Conservation (phyloP, 2,329 filamentous ascomycete species). For the Aspergillus eucalypticola region DNA sequence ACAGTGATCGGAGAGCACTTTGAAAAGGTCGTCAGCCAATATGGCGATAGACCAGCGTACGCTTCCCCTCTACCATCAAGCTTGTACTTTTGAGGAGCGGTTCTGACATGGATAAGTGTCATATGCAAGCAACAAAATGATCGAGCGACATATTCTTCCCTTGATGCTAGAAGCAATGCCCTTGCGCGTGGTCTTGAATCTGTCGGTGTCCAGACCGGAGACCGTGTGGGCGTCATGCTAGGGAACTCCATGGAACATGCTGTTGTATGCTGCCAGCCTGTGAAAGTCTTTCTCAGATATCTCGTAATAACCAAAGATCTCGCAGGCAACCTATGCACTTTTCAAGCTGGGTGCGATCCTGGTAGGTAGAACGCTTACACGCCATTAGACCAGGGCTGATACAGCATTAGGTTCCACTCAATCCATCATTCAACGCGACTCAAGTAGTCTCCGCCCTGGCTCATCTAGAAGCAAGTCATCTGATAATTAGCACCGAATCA, state of each 20-base stretch:
- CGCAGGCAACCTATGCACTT: constrained; percentile 71
- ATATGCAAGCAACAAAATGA: constrained; percentile 63
- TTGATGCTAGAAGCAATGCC: constrained; percentile 75
- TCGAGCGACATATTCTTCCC: constrained; percentile 69
- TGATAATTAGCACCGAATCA: constrained; percentile 85
- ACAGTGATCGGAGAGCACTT: constrained; percentile 52
- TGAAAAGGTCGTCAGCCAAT: constrained; percentile 41
- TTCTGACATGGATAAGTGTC: constrained; percentile 43
- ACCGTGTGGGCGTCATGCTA: constrained; percentile 80
- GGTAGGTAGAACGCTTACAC: constrained; percentile 45
- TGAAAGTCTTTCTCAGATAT: not conserved
- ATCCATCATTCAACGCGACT: constrained; percentile 78
- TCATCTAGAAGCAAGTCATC: constrained; percentile 70
- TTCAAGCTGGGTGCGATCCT: constrained; percentile 94
- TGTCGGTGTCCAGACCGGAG: constrained; percentile 75
- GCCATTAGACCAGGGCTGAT: not conserved
- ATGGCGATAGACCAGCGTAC: constrained; percentile 55
- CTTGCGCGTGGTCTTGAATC: constrained; percentile 70
- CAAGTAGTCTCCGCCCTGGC: constrained; percentile 78
- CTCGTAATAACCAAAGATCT: constrained; percentile 1
- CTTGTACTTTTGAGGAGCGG: not conserved
- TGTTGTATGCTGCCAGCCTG: constrained; percentile 52
- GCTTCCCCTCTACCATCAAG: constrained; percentile 20
- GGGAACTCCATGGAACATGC: constrained; percentile 86
- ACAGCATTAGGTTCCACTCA: constrained; percentile 69